Base-by-base conservation (phyloP, 108 stramenopile species). In the Cylindrotheca fusiformis region DNA sequence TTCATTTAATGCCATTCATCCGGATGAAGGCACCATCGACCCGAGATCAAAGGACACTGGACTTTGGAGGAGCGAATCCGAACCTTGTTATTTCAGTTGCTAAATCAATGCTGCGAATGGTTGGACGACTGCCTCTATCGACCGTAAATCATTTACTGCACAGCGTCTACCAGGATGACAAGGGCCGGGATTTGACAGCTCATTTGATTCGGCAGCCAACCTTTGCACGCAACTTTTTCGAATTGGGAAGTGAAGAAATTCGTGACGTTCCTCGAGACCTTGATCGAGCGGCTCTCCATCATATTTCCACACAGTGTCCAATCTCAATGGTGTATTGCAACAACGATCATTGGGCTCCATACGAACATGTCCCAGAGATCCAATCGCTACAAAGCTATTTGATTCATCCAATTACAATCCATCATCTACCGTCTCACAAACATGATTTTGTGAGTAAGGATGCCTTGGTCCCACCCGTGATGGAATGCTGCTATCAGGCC, bases 1-100 rank as follows among this genome's bases (percentile, higher is more conserved):
- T 93, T 26, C 74, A 84, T 71, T 36, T 88, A 4, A 93, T 89
- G 88, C 91, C 91, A 0, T 93, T 86, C 60, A 65, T 80, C 31
- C 76, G 91, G 5, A 86, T 82, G 46, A 69, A 82, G 31, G 70
- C 87, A 21, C 61, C 72, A 2, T 21, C 52, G 20, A 2, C 46
- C 31, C 33, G 49, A 8, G 67, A 77, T 30, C 51, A 76, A 71
- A 20, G 3, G 3, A 31, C 69, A 25, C 52, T 92, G 36, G 65
- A 84, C 8, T 57, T 46, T 36, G 56, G 60, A 36, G 83, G 83
- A 0, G 25, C 52, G 14, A n/a, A 58, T 45, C 71, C 78, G 8
- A 33, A 69, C 26, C 30, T 54, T 28, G 41, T 80, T 25, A 84
- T 87, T 66, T 52, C 54, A 0, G 23, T 68, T 4, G 55, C 63